Evolutionary conservation across 1,139 yeast species (phyloP), one percentile per base, ranked within the genome.

Genomic region (Suhomyces taliae): DNA sequence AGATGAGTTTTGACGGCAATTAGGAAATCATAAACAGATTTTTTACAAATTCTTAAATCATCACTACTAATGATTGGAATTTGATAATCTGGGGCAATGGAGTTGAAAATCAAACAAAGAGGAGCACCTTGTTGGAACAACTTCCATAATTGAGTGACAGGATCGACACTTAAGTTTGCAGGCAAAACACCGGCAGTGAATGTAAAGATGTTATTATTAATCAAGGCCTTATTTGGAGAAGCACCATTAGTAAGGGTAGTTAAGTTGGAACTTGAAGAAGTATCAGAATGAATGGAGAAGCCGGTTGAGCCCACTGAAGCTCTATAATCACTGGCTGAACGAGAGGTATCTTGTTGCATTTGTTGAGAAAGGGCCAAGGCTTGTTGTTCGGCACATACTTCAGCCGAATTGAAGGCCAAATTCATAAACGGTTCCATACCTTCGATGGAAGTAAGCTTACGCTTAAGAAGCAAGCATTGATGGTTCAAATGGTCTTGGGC

Each of bases 121-220:
- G 98, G 96, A 2, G 96, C 87, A 7, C 99, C 99, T 59, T 88
- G 90, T 58, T 93, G 95, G 60, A 93, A 85, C 40, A 93, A 72
- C 57, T 89, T 85, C 83, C 97, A 89, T 43, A 93, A 67, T 54
- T 90, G 91, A 1, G 97, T 90, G 2, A 89, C 97, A 2, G 99
- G 97, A 62, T 93, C 99, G 57, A 88, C 86, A 47, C 81, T 79
- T 48, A 82, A 75, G 46, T 79, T 82, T 3, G 89, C 86, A 2
- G 95, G 95, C 41, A 86, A 68, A 15, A 85, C 84, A 27, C 95
- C 95, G 38, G 89, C 86, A 32, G 88, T 79, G 64, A 83, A 86
- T 0, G 93, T 86, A 53, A 72, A 75, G 45, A 78, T 64, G 50
- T 74, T 67, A 50, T 64, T 63, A 36, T 56, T 52, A 52, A 53